Evolutionary conservation across 2,329 filamentous ascomycete genomes (phyloP).

Genomic region (Geoglossum cookeanum): DNA sequence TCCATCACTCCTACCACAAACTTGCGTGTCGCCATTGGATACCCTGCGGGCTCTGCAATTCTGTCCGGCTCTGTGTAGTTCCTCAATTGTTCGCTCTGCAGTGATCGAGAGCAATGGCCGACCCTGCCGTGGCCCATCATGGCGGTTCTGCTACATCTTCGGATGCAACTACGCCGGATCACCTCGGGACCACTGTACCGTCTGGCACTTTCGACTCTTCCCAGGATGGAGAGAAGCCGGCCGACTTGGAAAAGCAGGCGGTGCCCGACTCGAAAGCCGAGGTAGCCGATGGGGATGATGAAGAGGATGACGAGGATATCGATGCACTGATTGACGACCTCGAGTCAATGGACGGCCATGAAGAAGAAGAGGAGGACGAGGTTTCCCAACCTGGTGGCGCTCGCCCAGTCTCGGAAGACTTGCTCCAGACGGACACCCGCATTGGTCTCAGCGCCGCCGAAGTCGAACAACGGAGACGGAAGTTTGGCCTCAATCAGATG

Average conservation of each 20-base stretch:
- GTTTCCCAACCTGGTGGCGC: slow-evolving; percentile 33
- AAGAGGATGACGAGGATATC: slow-evolving; percentile 68
- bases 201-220: slow-evolving; percentile 9
- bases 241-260: slow-evolving; percentile 4
- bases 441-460: slow-evolving; percentile 54
- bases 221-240: not conserved
- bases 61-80: too few species aligned
- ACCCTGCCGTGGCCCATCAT: slow-evolving; percentile 6
- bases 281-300: slow-evolving; percentile 28
- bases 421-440: slow-evolving; percentile 57
- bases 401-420: slow-evolving; percentile 49
- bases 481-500: slow-evolving; percentile 75
- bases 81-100: not conserved
- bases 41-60: not conserved
- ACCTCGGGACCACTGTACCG: slow-evolving; percentile 12
- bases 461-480: slow-evolving; percentile 43
- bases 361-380: slow-evolving; percentile 43
- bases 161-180: slow-evolving; percentile 10
- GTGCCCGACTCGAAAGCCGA: not conserved
- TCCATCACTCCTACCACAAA: not conserved
- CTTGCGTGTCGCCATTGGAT: not conserved
- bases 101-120: slow-evolving; percentile 2
- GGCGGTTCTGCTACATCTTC: too few species aligned
- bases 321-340: slow-evolving; percentile 76
- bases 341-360: slow-evolving; percentile 59